A percentile compares a stretch with the other conserved stretches of the same genome.
Evolutionary conservation across 305 asterid species (phyloP).

Genomic region (Solanum aculeatissimum): DNA sequence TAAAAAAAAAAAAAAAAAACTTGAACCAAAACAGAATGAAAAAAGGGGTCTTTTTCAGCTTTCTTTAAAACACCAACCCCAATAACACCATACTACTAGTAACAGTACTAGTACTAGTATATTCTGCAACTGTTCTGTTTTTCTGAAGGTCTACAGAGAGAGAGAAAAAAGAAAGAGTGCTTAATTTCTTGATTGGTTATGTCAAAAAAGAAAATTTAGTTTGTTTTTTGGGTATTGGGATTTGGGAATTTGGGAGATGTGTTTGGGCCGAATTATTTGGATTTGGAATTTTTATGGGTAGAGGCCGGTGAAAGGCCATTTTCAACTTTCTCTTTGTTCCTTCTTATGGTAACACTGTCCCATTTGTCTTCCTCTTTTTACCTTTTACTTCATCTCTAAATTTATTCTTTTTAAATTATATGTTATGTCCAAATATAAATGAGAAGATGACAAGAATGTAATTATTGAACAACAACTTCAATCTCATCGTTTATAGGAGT

Average conservation of each 20-base stretch:
- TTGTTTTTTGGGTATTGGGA: neutral
- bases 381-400: neutral
- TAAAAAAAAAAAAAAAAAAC: neutral
- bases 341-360: constrained; percentile 12
- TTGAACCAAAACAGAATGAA: neutral
- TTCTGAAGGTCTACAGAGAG: neutral
- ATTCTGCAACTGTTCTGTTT: neutral
- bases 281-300: constrained; percentile 6
- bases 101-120: neutral
- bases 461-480: neutral
- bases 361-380: constrained; percentile 11
- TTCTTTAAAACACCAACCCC: neutral
- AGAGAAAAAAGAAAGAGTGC: neutral
- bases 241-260: constrained; percentile 5
- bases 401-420: neutral
- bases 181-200: neutral
- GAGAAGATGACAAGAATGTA: neutral
- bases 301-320: constrained; percentile 57
- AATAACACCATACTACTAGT: neutral
- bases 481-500: neutral
- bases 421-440: neutral
- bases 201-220: neutral
- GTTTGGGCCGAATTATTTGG: neutral
- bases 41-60: neutral
- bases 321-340: constrained; percentile 45